phyloP scores from a whole-genome alignment of 148 eudicot genomes.

The Silene conica region DNA sequence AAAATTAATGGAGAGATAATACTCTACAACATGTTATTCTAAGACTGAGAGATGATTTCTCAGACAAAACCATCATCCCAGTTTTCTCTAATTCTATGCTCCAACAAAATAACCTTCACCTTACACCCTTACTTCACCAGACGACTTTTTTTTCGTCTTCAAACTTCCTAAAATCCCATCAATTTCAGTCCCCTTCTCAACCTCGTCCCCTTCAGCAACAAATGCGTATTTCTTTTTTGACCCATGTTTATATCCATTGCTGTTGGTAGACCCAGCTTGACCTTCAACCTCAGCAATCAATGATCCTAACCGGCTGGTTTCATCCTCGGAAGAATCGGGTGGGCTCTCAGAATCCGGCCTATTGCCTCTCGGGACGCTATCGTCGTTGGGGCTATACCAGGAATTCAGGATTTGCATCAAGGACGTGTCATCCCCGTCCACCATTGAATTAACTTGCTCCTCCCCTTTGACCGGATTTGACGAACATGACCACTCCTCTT shows the following conservation, averaged over 20 bases:
- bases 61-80: background rate
- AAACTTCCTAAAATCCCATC: conserved; percentile 60
- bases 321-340: conserved; percentile 20
- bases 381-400: conserved; percentile 45
- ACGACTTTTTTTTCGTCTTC: too few species aligned
- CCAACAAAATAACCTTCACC: conserved; percentile 1
- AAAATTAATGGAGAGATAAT: background rate
- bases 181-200: conserved; percentile 7
- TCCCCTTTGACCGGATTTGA: conserved; percentile 20
- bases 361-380: conserved; percentile 18
- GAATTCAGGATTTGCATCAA: conserved; percentile 59
- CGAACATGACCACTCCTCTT: conserved; percentile 39
- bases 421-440: conserved; percentile 43
- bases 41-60: conserved; percentile 1
- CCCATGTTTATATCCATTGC: conserved; percentile 28
- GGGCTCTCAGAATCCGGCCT: conserved; percentile 17
- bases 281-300: conserved; percentile 18
- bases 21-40: conserved; percentile 9
- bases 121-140: conserved; percentile 37
- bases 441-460: conserved; percentile 22
- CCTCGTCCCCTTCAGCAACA: conserved; percentile 34
- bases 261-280: background rate
- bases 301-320: conserved; percentile 19
- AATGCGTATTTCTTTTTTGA: conserved; percentile 46
- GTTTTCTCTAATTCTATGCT: background rate